Evolutionary conservation across 306 rosid genomes (phyloP).

Genomic region (Cicer bijugum): DNA sequence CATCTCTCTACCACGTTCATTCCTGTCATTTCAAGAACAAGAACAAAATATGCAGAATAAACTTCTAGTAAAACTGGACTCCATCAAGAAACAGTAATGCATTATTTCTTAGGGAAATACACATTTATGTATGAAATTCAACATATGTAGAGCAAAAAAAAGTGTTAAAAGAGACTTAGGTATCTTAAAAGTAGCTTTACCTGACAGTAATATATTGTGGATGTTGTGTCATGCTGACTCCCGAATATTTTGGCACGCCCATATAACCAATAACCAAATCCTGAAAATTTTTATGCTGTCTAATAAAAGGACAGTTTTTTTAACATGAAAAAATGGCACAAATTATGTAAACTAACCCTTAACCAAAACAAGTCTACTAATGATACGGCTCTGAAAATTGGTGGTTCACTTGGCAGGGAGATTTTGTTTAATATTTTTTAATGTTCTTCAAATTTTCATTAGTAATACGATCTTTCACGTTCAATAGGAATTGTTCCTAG

Average conservation of each 20-base stretch:
- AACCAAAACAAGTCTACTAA: constrained; percentile 2
- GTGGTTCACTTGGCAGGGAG: neutral
- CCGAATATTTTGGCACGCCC: constrained; percentile 97
- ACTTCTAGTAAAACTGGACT: constrained; percentile 20
- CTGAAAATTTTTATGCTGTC: constrained; percentile 48
- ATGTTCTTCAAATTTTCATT: too few species aligned
- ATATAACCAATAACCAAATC: constrained; percentile 95
- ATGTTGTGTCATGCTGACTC: constrained; percentile 92
- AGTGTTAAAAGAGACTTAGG: neutral
- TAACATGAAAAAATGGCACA: constrained; percentile 27
- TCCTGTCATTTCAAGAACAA: constrained; percentile 61
- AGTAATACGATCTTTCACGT: too few species aligned
- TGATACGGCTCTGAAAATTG: neutral
- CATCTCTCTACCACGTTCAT: constrained; percentile 95
- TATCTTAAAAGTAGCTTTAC: constrained; percentile 48
- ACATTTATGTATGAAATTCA: neutral
- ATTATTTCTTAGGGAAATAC: constrained; percentile 16
- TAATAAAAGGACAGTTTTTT: constrained; percentile 18
- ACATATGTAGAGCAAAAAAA: neutral
- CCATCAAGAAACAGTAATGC: constrained; percentile 22
- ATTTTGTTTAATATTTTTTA: too few species aligned
- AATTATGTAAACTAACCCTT: constrained; percentile 8
- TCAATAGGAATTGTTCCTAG: too few species aligned
- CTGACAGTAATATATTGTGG: constrained; percentile 97
- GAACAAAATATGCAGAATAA: constrained; percentile 16